phyloP scores from a whole-genome alignment of 2,329 filamentous ascomycete species.

The Pseudogymnoascus sp. region DNA sequence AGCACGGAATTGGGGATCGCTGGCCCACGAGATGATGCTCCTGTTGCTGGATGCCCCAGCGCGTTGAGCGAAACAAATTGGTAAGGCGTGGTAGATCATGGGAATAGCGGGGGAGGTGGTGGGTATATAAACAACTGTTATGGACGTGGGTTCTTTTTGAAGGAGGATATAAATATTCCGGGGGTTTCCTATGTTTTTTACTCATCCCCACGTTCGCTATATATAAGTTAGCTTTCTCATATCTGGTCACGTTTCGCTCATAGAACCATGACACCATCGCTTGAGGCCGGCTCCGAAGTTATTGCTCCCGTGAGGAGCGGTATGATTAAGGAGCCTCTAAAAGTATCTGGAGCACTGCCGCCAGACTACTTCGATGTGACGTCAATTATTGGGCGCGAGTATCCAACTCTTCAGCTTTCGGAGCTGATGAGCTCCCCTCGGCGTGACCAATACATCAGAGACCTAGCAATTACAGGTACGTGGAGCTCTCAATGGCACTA shows the following conservation, averaged over 20 bases:
- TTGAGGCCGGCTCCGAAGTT: background rate
- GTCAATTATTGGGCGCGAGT: conserved; percentile 9
- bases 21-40: background rate
- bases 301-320: background rate
- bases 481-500: background rate
- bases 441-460: conserved; percentile 9
- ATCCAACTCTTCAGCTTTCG: conserved; percentile 2
- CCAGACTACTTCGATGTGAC: conserved; percentile 3
- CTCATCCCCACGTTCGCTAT: background rate
- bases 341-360: background rate
- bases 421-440: conserved; percentile 8
- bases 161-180: background rate
- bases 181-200: background rate
- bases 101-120: background rate
- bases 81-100: background rate
- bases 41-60: background rate
- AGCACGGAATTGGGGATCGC: background rate
- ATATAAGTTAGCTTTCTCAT: background rate
- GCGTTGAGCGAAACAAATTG: background rate
- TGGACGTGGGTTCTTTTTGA: background rate
- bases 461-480: conserved; percentile 9
- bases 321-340: conserved; percentile 6
- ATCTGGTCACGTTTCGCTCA: background rate
- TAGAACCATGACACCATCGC: background rate
- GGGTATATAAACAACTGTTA: background rate